Percentiles rank a stretch among this genome's conserved stretches.
Evolutionary conservation across 148 eudicot genomes (phyloP).

Genomic region (Diospyros kaki): DNA sequence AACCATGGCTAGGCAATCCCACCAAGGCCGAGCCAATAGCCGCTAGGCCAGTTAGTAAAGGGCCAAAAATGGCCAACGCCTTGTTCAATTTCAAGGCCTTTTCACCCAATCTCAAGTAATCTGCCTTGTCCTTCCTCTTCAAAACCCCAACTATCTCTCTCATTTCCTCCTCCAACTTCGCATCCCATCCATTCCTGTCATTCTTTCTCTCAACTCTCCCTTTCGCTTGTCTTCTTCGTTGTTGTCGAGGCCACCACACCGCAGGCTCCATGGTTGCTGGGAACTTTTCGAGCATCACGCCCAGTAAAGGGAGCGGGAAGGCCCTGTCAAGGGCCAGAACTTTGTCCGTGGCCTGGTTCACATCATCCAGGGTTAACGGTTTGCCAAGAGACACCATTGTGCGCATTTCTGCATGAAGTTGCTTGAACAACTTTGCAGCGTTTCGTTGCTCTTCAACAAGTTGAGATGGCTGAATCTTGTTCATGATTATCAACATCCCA

Average conservation of each 20-base stretch:
- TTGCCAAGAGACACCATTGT: slow-evolving; percentile 24
- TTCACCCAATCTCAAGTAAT: slow-evolving; percentile 41
- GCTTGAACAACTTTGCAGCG: too few species aligned
- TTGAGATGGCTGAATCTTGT: slow-evolving; percentile 72
- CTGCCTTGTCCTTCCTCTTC: slow-evolving; percentile 34
- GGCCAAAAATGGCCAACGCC: slow-evolving; percentile 41
- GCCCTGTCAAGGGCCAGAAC: too few species aligned
- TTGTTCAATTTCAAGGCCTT: slow-evolving; percentile 41
- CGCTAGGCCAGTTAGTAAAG: slow-evolving; percentile 41
- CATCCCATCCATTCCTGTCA: slow-evolving; percentile 34
- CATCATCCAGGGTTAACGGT: too few species aligned
- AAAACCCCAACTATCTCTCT: slow-evolving; percentile 32
- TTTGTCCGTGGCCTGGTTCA: too few species aligned
- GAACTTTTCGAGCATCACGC: too few species aligned
- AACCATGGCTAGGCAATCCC: slow-evolving; percentile 15
- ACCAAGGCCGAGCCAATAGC: slow-evolving; percentile 32
- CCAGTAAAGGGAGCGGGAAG: too few species aligned
- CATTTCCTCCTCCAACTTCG: slow-evolving; percentile 40
- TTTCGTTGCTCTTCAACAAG: slow-evolving; percentile 69
- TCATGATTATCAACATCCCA: slow-evolving; percentile 43
- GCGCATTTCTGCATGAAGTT: too few species aligned
- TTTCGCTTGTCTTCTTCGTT: too few species aligned
- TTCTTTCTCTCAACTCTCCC: too few species aligned
- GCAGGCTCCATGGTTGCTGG: too few species aligned
- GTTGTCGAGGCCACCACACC: too few species aligned